phyloP scores from a whole-genome alignment of 2,329 filamentous ascomycete species.

The Aspergillus eucalypticola region DNA sequence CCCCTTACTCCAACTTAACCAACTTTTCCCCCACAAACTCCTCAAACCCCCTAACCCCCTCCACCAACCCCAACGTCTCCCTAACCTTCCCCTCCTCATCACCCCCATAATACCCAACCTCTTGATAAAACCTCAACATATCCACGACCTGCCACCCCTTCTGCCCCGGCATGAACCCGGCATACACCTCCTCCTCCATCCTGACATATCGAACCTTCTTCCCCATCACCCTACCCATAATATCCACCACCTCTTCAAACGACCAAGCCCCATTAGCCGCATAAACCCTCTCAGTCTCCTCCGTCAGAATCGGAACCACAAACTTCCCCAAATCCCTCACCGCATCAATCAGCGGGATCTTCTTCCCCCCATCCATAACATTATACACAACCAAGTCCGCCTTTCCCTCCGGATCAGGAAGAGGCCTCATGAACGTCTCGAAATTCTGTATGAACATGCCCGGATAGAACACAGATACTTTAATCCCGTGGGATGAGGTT shows the following conservation, averaged over 20 bases:
- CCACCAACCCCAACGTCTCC: conserved; percentile 29
- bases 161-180: conserved; percentile 18
- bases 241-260: conserved; percentile 31
- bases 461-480: conserved; percentile 56
- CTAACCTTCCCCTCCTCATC: conserved; percentile 32
- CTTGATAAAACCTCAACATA: conserved; percentile 32
- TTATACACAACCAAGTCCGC: conserved; percentile 31
- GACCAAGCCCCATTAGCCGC: conserved; percentile 37
- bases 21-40: conserved; percentile 30
- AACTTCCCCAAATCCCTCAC: conserved; percentile 40
- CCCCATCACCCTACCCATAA: conserved; percentile 38
- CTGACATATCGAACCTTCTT: conserved; percentile 39
- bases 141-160: conserved; percentile 18
- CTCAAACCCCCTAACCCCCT: conserved; percentile 39
- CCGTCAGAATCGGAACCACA: conserved; percentile 40
- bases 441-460: conserved; percentile 59
- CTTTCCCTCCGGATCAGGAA: conserved; percentile 1
- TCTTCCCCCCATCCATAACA: conserved; percentile 20
- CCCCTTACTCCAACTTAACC: background rate
- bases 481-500: conserved; percentile 45
- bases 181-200: conserved; percentile 27
- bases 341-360: conserved; percentile 37
- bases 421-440: conserved; percentile 21
- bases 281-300: conserved; percentile 35
- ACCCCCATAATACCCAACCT: conserved; percentile 42